Evolutionary conservation across 768 basidiomycete genomes (phyloP), one percentile per base, ranked within the genome.

Genomic region (Mrakia frigida): DNA sequence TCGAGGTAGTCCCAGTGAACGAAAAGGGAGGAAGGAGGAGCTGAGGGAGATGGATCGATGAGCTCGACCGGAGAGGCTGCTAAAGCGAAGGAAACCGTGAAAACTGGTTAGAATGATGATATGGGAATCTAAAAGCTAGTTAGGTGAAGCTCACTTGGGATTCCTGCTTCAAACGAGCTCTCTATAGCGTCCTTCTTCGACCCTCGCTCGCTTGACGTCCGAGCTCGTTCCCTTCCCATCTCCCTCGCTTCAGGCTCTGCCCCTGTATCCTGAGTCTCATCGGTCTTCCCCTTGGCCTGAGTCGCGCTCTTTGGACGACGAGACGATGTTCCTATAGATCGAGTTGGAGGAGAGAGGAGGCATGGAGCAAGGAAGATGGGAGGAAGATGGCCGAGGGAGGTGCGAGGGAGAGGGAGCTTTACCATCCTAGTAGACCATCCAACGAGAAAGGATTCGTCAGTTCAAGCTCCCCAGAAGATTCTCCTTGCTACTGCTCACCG

Each of bases 311-410:
- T 33, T 14, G 31, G 33, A 21, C 63, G 33, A 21, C 14, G 31
- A 18, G 28, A 2, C 11, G 31, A 37, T 3, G 21, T 65, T 31
- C 16, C 33, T 65, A 65, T 21, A 3, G 63, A 28, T 11, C 63
- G 63, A 37, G 63, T 65, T 28, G 63, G 33, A 1, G 35, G 35
- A 14, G 16, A 18, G 31, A 65, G 63, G n/a, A 65, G 63, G 23
- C 63, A 65, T 2, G 63, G 63, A 37, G 63, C 63, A 33, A 65
- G 63, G 63, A 65, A 65, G 28, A 37, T 65, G 33, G 63, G 63
- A 31, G 63, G 63, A 21, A 65, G 33, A 18, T 50, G 18, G 18
- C 14, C 14, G 46, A 50, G 46, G 3, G 46, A 18, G 46, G 46
- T 50, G 14, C 46, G 46, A 50, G 46, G 21, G 46, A 50, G 46